These are phyloP conservation scores for Plasmodium sp. DNA, from an alignment of 169 alveolate species.

Conservation along the genomic window DNA sequence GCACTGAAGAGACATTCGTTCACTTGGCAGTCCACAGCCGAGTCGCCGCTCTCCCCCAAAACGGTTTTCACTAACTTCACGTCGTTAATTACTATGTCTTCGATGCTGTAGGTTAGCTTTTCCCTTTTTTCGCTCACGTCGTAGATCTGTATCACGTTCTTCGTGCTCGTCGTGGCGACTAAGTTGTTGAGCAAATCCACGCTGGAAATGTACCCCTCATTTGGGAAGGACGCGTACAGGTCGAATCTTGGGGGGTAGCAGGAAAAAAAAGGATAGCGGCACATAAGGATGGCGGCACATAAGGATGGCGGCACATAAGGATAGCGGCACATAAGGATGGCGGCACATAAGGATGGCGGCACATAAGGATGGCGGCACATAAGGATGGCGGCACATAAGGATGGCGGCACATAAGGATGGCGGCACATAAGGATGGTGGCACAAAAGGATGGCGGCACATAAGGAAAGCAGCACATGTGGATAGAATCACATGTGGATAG, in stretches of 20 bases:
- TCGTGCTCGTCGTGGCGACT: conserved; percentile 38
- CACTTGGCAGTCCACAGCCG: not conserved
- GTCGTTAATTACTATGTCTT: conserved; percentile 58
- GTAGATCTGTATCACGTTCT: conserved; percentile 38
- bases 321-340: not conserved
- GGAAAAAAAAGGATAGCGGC: not conserved
- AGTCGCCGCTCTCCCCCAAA: conserved; percentile 6
- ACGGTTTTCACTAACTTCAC: conserved; percentile 13
- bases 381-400: too few species aligned
- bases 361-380: not conserved
- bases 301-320: too few species aligned
- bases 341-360: not conserved
- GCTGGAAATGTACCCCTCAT: conserved; percentile 63
- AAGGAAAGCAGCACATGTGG: not conserved
- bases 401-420: not conserved
- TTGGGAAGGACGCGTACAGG: conserved; percentile 27
- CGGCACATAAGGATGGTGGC: not conserved
- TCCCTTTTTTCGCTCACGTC: conserved; percentile 46
- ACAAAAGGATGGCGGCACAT: not conserved
- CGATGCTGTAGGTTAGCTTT: conserved; percentile 27
- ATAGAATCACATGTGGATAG: not conserved
- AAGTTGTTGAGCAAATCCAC: conserved; percentile 41
- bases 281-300: not conserved
- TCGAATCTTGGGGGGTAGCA: conserved; percentile 7
- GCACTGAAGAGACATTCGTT: conserved; percentile 44